phyloP scores from a whole-genome alignment of 768 basidiomycete species.

The Rhizopogon sp. region DNA sequence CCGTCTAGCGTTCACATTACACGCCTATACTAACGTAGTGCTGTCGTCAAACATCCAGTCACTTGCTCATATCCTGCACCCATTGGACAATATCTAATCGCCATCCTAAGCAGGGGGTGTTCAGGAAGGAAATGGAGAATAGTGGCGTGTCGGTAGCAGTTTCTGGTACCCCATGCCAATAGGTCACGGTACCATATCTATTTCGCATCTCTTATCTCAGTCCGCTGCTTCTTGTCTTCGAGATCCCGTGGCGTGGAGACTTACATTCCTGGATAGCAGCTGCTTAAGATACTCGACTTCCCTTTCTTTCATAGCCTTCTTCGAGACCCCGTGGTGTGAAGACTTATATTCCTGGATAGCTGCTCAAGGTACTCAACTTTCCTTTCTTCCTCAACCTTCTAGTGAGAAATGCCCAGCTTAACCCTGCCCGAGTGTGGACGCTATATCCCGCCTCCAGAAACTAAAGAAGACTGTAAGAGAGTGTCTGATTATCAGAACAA shows the following conservation, averaged over 20 bases:
- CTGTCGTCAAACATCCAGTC: too few species aligned
- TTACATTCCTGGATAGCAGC: not conserved
- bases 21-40: too few species aligned
- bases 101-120: not conserved
- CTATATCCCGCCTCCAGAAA: slow-evolving; percentile 24
- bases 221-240: not conserved
- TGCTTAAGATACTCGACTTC: too few species aligned
- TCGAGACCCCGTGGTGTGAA: not conserved
- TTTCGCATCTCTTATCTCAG: not conserved
- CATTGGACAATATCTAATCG: too few species aligned
- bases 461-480: slow-evolving; percentile 26
- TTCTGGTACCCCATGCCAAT: not conserved
- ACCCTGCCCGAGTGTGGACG: slow-evolving; percentile 25
- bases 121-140: not conserved
- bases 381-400: not conserved
- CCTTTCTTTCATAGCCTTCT: not conserved
- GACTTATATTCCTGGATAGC: not conserved
- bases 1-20: too few species aligned
- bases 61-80: too few species aligned
- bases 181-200: not conserved
- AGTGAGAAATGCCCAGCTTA: slow-evolving; percentile 9
- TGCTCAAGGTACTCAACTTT: too few species aligned
- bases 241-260: not conserved
- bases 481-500: not conserved
- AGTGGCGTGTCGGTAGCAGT: not conserved